Evolutionary conservation across 2,329 filamentous ascomycete species (phyloP).

Genomic region (Penicillium sp.): DNA sequence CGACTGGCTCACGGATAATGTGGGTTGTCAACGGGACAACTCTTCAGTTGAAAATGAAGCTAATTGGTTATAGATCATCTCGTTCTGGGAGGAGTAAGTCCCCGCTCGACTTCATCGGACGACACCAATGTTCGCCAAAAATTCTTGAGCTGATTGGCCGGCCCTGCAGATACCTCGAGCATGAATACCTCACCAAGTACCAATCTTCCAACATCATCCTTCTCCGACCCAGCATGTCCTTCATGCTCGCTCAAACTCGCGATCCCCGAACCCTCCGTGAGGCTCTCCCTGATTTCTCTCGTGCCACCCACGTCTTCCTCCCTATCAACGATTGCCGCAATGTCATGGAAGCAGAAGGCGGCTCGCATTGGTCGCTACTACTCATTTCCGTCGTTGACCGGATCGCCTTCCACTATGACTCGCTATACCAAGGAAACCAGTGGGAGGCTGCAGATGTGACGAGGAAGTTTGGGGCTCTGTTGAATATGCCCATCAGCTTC

Average conservation of each 20-base stretch:
- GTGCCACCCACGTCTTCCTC: conserved; percentile 88
- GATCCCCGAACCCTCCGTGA: conserved; percentile 59
- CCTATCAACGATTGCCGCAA: conserved; percentile 89
- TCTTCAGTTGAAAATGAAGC: conserved; percentile 18
- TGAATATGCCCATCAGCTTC: conserved; percentile 68
- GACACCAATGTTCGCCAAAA: not conserved
- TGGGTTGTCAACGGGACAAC: conserved; percentile 43
- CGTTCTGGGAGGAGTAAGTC: conserved; percentile 92
- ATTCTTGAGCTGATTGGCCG: not conserved
- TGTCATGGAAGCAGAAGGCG: conserved; percentile 76
- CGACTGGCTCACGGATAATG: conserved; percentile 97
- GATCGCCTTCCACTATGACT: conserved; percentile 96
- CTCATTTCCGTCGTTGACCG: conserved; percentile 86
- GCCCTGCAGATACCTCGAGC: conserved; percentile 70
- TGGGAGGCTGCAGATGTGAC: conserved; percentile 70
- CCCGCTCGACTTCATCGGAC: not conserved
- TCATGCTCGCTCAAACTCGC: conserved; percentile 76
- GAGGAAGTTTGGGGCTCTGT: conserved; percentile 66
- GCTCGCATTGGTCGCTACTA: conserved; percentile 91
- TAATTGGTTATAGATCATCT: conserved; percentile 68
- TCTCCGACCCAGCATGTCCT: conserved; percentile 88
- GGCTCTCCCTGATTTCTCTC: conserved; percentile 76
- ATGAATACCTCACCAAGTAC: conserved; percentile 77
- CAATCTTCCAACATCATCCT: conserved; percentile 85
- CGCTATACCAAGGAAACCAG: conserved; percentile 72